phyloP scores from a whole-genome alignment of 2,329 filamentous ascomycete species.

The Botrytis tulipae region DNA sequence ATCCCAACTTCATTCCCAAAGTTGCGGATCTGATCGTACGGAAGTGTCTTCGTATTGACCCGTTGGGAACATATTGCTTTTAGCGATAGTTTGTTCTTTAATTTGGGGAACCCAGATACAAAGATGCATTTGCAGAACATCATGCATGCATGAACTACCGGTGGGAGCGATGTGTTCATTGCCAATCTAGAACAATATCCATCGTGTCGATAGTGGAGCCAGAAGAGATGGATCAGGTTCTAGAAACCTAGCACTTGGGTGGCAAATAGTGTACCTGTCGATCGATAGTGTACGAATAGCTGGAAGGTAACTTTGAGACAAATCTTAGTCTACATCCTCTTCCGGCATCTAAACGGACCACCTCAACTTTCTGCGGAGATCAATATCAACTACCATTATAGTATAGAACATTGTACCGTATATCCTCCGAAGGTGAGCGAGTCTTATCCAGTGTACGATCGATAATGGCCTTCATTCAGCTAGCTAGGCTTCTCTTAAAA shows the following conservation, averaged over 20 bases:
- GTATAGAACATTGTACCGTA: neutral
- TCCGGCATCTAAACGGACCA: neutral
- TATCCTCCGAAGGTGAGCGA: neutral
- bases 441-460: neutral
- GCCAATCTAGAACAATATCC: neutral
- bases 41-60: neutral
- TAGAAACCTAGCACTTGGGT: neutral
- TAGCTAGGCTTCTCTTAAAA: neutral
- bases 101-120: neutral
- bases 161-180: neutral
- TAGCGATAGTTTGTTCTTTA: neutral
- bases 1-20: neutral
- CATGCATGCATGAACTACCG: conserved; percentile 9
- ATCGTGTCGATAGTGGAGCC: conserved; percentile 4
- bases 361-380: neutral
- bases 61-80: neutral
- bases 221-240: neutral
- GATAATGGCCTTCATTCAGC: neutral
- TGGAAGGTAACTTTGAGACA: neutral
- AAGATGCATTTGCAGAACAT: neutral
- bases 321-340: neutral
- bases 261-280: neutral
- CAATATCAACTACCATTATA: neutral
- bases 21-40: neutral
- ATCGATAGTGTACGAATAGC: neutral